Conservation (phyloP, 148 eudicot genomes). For the Bassia scoparia region DNA sequence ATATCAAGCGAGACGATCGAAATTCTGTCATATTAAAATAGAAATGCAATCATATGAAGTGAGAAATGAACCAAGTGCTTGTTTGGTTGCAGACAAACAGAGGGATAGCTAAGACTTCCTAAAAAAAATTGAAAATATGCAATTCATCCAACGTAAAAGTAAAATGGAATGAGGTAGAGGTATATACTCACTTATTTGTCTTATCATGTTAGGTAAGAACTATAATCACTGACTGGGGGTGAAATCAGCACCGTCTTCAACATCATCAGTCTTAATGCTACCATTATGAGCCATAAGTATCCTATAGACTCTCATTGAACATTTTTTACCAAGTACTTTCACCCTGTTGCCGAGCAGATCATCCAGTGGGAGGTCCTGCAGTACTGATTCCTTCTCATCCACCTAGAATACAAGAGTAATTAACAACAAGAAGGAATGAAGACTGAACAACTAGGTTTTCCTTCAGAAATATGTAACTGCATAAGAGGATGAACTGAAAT, state of each 20-base stretch:
- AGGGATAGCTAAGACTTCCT: neutral
- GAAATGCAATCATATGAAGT: too few relatives aligned
- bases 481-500: neutral
- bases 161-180: neutral
- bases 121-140: neutral
- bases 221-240: slow-evolving; percentile 23
- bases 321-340: slow-evolving; percentile 70
- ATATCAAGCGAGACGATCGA: too few relatives aligned
- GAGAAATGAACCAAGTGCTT: slow-evolving; percentile 4
- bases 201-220: neutral
- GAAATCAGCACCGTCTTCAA: slow-evolving; percentile 77
- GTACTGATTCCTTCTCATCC: slow-evolving; percentile 80
- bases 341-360: slow-evolving; percentile 47
- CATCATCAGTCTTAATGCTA: slow-evolving; percentile 59
- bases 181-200: slow-evolving; percentile 9
- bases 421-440: neutral
- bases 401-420: slow-evolving; percentile 36
- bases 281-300: slow-evolving; percentile 80
- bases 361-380: slow-evolving; percentile 64
- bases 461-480: neutral
- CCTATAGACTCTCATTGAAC: slow-evolving; percentile 93
- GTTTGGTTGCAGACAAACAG: too few relatives aligned
- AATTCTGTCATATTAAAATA: too few relatives aligned
- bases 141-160: neutral
- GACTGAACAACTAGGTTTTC: neutral